Conservation (phyloP, 1,284 basidiomycete genomes). For the Tetrapyrgos nigripes region DNA sequence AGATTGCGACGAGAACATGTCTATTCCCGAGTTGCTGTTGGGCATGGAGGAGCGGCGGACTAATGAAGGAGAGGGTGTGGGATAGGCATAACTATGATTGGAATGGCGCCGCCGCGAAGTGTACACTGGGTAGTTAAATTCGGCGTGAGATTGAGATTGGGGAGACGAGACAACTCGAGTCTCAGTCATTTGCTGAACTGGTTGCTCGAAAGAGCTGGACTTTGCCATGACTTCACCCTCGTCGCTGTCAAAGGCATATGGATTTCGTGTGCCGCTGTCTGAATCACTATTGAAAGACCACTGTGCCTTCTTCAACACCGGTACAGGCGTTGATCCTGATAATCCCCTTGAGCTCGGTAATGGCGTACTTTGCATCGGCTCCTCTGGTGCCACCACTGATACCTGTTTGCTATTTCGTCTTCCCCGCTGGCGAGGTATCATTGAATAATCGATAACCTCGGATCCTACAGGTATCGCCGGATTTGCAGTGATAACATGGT, state of each 20-base stretch:
- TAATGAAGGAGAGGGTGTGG: no score
- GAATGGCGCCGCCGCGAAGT: no score
- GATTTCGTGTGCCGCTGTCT: neutral
- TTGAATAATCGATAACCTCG: neutral
- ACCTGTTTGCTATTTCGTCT: neutral
- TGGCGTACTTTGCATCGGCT: no score
- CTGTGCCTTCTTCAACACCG: neutral
- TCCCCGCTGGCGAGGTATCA: neutral
- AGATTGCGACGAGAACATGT: neutral
- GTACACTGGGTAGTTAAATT: no score
- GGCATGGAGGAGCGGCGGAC: no score
- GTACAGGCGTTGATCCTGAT: neutral
- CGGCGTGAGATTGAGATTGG: no score
- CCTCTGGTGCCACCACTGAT: neutral
- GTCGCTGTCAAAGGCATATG: neutral
- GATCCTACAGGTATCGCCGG: neutral
- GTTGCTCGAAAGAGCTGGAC: no score
- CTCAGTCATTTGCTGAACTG: no score
- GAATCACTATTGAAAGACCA: neutral
- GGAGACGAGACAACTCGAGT: no score
- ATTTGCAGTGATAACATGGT: constrained; percentile 50
- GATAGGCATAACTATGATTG: no score
- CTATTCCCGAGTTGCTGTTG: no score
- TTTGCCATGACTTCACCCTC: neutral
- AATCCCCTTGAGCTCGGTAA: no score